A percentile compares a stretch with the other conserved stretches of the same genome.
Evolutionary conservation across 2,329 filamentous ascomycete species (phyloP).

Genomic region (Epichloe amarillans): DNA sequence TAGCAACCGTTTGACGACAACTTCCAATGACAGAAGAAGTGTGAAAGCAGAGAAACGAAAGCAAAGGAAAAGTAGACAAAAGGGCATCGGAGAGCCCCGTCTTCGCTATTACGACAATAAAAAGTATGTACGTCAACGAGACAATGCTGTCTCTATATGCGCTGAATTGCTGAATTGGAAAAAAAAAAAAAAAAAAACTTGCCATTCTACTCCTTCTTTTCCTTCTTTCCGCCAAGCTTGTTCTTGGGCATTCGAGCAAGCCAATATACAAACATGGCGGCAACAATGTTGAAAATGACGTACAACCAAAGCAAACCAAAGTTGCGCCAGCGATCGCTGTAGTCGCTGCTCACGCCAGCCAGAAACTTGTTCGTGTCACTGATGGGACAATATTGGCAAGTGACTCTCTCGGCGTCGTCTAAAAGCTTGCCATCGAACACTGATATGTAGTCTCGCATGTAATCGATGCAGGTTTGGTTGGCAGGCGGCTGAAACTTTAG

Average conservation of each 20-base stretch:
- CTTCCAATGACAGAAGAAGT: too few relatives aligned
- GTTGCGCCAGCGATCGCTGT: constrained; percentile 52
- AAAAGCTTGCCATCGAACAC: constrained; percentile 38
- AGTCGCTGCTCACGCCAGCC: constrained; percentile 33
- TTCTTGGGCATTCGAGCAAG: constrained; percentile 37
- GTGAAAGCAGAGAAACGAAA: too few relatives aligned
- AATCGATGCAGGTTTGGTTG: constrained; percentile 46
- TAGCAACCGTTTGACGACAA: too few relatives aligned
- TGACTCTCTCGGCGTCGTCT: constrained; percentile 29
- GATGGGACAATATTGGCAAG: constrained; percentile 44
- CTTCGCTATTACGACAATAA: too few relatives aligned
- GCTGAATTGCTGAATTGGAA: too few relatives aligned
- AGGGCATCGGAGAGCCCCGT: too few relatives aligned
- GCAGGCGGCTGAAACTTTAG: constrained; percentile 49
- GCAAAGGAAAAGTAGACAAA: too few relatives aligned
- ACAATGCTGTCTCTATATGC: background rate
- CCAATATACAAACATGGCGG: constrained; percentile 44
- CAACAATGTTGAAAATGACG: constrained; percentile 43
- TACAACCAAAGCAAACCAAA: constrained; percentile 51
- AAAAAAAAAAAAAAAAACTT: too few relatives aligned
- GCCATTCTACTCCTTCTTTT: constrained; percentile 13
- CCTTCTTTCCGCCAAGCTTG: constrained; percentile 21
- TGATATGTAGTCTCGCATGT: constrained; percentile 38
- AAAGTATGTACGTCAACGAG: background rate
- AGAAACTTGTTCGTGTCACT: constrained; percentile 39